Conservation (phyloP, 768 basidiomycete genomes). For the Jaapia argillacea region DNA sequence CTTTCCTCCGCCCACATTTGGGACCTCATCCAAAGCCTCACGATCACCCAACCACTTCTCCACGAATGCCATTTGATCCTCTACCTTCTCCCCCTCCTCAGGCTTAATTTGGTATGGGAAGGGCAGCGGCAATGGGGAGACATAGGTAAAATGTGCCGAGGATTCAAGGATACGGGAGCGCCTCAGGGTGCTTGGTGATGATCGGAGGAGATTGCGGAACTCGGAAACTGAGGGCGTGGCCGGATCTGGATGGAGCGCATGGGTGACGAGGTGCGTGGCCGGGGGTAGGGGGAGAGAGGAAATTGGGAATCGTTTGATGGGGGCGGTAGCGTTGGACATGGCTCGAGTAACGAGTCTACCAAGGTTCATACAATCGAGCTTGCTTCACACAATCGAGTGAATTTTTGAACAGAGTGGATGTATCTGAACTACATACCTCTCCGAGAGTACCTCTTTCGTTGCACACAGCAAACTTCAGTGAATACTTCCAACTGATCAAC, state of each 20-base stretch:
- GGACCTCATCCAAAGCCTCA: conserved; percentile 41
- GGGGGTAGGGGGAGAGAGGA: conserved; percentile 46
- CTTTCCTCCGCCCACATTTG: conserved; percentile 16
- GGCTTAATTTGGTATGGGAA: conserved; percentile 76
- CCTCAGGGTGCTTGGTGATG: conserved; percentile 57
- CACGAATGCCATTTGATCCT: conserved; percentile 50
- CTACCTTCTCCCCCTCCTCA: conserved; percentile 35
- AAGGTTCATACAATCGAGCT: too few relatives aligned
- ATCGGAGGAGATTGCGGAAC: conserved; percentile 41
- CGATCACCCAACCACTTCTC: conserved; percentile 67
- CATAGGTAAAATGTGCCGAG: conserved; percentile 66
- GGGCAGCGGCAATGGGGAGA: conserved; percentile 69
- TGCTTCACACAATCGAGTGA: too few relatives aligned
- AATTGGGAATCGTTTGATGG: too few relatives aligned
- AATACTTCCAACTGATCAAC: too few relatives aligned
- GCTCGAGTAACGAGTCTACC: too few relatives aligned
- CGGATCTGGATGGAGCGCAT: conserved; percentile 50
- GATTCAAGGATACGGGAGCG: conserved; percentile 51
- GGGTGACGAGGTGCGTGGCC: conserved; percentile 26
- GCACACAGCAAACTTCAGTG: too few relatives aligned
- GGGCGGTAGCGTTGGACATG: too few relatives aligned
- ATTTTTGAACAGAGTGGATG: too few relatives aligned
- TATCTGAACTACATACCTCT: too few relatives aligned
- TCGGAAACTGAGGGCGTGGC: conserved; percentile 37
- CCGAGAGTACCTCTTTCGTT: too few relatives aligned